Base-by-base conservation (phyloP, 208 protist genomes). In the Acanthamoeba lenticulata region DNA sequence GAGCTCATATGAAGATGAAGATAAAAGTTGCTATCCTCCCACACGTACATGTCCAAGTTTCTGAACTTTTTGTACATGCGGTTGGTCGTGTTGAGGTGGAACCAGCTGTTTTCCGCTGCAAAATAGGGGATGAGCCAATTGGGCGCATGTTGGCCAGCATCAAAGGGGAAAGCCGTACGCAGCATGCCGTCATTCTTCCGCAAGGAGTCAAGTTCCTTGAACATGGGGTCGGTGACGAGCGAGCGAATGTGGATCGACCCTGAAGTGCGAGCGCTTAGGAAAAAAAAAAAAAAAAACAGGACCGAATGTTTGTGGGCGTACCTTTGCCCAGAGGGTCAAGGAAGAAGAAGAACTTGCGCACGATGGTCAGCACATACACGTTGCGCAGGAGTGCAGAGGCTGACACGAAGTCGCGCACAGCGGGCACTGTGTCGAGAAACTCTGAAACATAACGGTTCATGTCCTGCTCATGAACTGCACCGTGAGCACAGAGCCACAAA, bases 271-370 rank as follows among this genome's bases (percentile, higher is more conserved):
- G n/a, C n/a, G n/a, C n/a, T n/a, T n/a, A 79, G 38, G n/a, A 9
- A 11, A 38, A 0, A 42, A 4, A 79, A 42, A 52, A 52, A 19
- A 52, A 52, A 52, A 19, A 29, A 34, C 1, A 19, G n/a, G 36
- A 38, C 6, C 55, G 29, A 44, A 32, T 42, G 67, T 7, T 3
- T 79, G 11, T 67, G 21, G 11, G 4, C 11, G 34, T 86, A 86
- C 77, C 77, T 86, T 42, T 86, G n/a, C 77, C 77, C 3, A 86
- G 77, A 4, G 77, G 77, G 45, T 86, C 77, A n/a, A 86, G 77
- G 27, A 86, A 86, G 45, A 86, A 86, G 44, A 86, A 86, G 27
- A 86, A 60, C 45, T 57, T 86, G 1, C 77, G 38, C 45, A 86
- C 77, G 15, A 86, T 86, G n/a, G 77, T 86, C 5, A 47, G 77